phyloP scores from a whole-genome alignment of 108 stramenopile species.

The Discostella pseudostelligera region DNA sequence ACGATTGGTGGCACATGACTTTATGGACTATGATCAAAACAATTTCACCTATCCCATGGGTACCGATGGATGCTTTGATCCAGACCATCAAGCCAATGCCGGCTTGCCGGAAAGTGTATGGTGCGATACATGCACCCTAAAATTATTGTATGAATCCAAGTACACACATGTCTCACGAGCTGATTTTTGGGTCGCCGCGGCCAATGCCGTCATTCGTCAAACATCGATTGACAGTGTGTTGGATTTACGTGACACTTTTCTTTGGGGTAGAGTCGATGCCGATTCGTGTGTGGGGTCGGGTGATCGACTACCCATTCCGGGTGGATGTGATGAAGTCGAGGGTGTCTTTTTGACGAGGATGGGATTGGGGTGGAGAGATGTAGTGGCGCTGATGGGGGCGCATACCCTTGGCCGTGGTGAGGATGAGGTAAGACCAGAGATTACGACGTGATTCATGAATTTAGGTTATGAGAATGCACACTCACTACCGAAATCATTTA shows the following conservation, averaged over 20 bases:
- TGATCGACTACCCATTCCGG: conserved; percentile 29
- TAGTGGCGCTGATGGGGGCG: conserved; percentile 44
- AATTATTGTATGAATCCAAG: conserved; percentile 18
- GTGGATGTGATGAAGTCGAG: conserved; percentile 26
- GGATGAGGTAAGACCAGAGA: background rate
- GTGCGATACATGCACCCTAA: conserved; percentile 35
- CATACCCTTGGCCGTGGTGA: conserved; percentile 41
- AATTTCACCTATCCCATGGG: conserved; percentile 25
- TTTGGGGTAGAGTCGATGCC: conserved; percentile 28
- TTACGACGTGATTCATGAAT: background rate
- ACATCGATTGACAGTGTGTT: conserved; percentile 38
- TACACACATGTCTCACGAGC: conserved; percentile 42
- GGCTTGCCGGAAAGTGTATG: conserved; percentile 39
- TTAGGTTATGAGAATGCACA: background rate
- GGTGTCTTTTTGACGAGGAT: conserved; percentile 36
- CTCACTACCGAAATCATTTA: background rate
- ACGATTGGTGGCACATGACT: conserved; percentile 42
- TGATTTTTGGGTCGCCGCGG: conserved; percentile 50
- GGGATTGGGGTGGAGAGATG: conserved; percentile 47
- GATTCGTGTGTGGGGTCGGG: conserved; percentile 25
- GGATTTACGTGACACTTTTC: conserved; percentile 31
- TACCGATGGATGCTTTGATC: conserved; percentile 47
- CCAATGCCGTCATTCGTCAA: conserved; percentile 42
- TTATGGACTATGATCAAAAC: conserved; percentile 43
- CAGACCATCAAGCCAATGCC: conserved; percentile 19